Evolutionary conservation across 345 rosid genomes (phyloP).

Genomic region (Populus euphratica): DNA sequence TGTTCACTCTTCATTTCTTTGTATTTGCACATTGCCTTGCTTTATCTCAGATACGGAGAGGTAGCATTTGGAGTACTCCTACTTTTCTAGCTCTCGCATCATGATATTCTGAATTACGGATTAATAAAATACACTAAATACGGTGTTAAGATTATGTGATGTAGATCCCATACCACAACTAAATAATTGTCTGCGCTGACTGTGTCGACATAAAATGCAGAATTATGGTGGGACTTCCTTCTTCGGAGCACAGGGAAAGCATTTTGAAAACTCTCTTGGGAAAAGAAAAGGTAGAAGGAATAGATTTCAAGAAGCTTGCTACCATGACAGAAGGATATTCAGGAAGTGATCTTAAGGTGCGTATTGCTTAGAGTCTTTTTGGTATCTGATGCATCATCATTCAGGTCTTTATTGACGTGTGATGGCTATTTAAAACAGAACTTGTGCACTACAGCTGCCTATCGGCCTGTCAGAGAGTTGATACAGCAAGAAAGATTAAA

Average conservation of each 20-base stretch:
- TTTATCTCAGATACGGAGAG: background rate
- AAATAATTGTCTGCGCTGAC: background rate
- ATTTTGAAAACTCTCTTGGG: conserved; percentile 60
- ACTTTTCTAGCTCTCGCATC: background rate
- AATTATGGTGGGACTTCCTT: conserved; percentile 78
- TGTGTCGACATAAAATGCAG: conserved; percentile 26
- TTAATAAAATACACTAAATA: background rate
- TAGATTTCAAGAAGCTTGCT: conserved; percentile 71
- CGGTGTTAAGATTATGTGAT: too few relatives aligned
- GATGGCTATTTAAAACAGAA: conserved; percentile 39
- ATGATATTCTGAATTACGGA: background rate
- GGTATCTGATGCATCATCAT: background rate
- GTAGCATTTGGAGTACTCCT: background rate
- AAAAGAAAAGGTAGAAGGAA: conserved; percentile 64
- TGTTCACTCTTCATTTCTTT: background rate
- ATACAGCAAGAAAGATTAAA: conserved; percentile 75
- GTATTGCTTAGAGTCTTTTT: background rate
- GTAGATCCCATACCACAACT: background rate
- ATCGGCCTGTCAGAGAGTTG: conserved; percentile 78
- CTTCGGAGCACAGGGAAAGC: conserved; percentile 64
- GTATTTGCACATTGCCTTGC: background rate
- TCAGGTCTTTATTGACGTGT: background rate
- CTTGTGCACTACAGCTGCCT: conserved; percentile 87
- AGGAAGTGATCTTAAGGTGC: conserved; percentile 88
- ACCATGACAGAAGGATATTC: conserved; percentile 73